Conservation (phyloP, 257 asterid genomes). For the Catharanthus roseus region DNA sequence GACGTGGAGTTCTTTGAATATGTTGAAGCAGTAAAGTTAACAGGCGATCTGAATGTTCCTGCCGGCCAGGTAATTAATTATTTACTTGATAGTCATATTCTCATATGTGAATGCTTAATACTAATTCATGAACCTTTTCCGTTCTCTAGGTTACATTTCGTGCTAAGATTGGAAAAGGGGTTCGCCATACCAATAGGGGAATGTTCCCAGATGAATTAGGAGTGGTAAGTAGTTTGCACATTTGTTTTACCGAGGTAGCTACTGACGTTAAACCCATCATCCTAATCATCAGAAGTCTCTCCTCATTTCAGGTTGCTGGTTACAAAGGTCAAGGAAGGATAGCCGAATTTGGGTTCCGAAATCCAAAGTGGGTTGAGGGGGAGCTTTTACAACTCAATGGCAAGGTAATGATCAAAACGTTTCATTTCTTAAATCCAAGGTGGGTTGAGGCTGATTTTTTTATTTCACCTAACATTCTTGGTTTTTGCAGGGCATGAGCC, state of each 20-base stretch:
- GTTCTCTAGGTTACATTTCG: slow-evolving; percentile 78
- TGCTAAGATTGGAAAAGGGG: slow-evolving; percentile 72
- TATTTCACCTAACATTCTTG: not conserved
- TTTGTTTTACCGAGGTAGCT: not conserved
- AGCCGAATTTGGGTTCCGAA: slow-evolving; percentile 79
- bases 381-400: slow-evolving; percentile 89
- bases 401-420: slow-evolving; percentile 50
- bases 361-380: slow-evolving; percentile 92
- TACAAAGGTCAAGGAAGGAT: slow-evolving; percentile 92
- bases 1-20: slow-evolving; percentile 90
- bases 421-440: not conserved
- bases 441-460: not conserved
- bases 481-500: slow-evolving; percentile 63
- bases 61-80: slow-evolving; percentile 78
- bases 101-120: slow-evolving; percentile 11
- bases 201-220: slow-evolving; percentile 86
- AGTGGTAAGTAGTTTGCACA: slow-evolving; percentile 45
- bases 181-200: slow-evolving; percentile 61
- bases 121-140: slow-evolving; percentile 6
- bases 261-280: not conserved
- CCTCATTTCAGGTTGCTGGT: slow-evolving; percentile 53
- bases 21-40: slow-evolving; percentile 93
- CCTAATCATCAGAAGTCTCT: not conserved
- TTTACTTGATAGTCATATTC: slow-evolving; percentile 8
- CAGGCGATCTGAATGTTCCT: slow-evolving; percentile 94